phyloP scores from a whole-genome alignment of 1,139 yeast species.

The Pichia sp. region DNA sequence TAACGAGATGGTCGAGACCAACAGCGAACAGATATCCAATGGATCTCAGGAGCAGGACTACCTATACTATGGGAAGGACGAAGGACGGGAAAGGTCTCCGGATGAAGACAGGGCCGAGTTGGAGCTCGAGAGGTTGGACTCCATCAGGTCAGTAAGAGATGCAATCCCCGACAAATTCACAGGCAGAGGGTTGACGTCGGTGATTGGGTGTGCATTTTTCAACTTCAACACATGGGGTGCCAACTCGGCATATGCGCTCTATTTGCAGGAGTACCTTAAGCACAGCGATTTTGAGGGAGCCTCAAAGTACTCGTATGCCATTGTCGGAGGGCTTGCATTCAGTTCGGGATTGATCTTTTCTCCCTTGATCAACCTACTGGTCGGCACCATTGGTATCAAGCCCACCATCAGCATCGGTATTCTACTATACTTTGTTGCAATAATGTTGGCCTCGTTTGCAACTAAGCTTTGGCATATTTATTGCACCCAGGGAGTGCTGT shows the following conservation, averaged over 20 bases:
- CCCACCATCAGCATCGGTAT: conserved; percentile 39
- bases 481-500: conserved; percentile 50
- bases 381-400: conserved; percentile 43
- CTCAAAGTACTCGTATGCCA: conserved; percentile 49
- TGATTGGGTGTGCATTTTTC: conserved; percentile 35
- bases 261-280: conserved; percentile 46
- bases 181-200: conserved; percentile 49
- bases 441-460: conserved; percentile 52
- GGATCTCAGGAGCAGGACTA: background rate
- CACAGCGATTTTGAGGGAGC: conserved; percentile 45
- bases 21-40: background rate
- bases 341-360: conserved; percentile 42
- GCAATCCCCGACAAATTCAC: conserved; percentile 30
- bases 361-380: conserved; percentile 42
- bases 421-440: conserved; percentile 45
- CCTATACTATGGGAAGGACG: background rate
- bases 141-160: conserved; percentile 11
- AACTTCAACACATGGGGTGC: conserved; percentile 61
- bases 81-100: background rate
- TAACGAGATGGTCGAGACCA: background rate
- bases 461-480: conserved; percentile 49
- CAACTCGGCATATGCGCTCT: conserved; percentile 55
- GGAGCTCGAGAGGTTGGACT: conserved; percentile 2
- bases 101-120: background rate
- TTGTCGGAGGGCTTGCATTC: conserved; percentile 55